Evolutionary conservation across 2,329 filamentous ascomycete species (phyloP).

Genomic region (Claviceps citrina): DNA sequence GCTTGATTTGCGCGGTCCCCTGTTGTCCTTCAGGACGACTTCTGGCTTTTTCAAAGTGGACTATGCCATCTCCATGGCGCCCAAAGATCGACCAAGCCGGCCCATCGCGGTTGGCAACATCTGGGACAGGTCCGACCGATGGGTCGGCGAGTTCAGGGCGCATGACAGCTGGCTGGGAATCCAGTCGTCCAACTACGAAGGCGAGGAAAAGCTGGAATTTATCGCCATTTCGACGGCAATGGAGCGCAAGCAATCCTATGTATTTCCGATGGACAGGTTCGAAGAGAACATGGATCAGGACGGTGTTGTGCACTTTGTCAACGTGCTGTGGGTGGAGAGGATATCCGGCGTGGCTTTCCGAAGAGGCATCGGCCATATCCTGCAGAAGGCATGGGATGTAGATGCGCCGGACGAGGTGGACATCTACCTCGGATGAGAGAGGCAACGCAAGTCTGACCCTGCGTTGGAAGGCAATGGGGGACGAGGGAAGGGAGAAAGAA

Average conservation of each 20-base stretch:
- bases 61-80: constrained; percentile 20
- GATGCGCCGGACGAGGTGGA: constrained; percentile 25
- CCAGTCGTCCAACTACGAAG: constrained; percentile 30
- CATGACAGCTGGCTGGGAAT: constrained; percentile 31
- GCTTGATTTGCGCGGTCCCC: constrained; percentile 21
- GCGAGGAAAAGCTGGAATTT: constrained; percentile 29
- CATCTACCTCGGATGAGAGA: constrained; percentile 23
- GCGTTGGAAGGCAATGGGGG: background rate
- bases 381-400: constrained; percentile 25
- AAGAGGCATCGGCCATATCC: constrained; percentile 27
- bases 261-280: constrained; percentile 25
- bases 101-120: constrained; percentile 29
- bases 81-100: constrained; percentile 22
- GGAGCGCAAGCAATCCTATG: constrained; percentile 26
- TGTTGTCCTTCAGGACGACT: constrained; percentile 26
- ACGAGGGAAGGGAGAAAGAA: no score
- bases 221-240: constrained; percentile 26
- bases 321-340: constrained; percentile 31
- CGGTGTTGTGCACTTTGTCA: constrained; percentile 29
- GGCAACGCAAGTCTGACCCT: background rate
- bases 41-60: constrained; percentile 26
- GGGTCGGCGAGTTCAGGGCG: constrained; percentile 28
- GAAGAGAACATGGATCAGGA: constrained; percentile 26
- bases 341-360: constrained; percentile 27
- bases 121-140: constrained; percentile 20